Evolutionary conservation across 345 rosid genomes (phyloP).

Genomic region (Draba incana): DNA sequence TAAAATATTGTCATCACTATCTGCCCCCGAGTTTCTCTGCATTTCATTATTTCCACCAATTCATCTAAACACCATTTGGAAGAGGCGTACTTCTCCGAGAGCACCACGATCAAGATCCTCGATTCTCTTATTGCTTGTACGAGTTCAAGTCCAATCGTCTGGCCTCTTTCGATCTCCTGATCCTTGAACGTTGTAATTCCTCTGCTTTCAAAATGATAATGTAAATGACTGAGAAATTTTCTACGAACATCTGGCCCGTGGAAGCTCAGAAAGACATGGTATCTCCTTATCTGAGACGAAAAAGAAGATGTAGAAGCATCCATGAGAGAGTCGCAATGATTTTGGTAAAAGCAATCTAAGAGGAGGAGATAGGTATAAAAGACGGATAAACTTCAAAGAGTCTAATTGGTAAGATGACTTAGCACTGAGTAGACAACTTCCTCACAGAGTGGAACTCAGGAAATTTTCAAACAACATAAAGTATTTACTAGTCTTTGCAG

Average conservation of each 20-base stretch:
- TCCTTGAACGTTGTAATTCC: not conserved
- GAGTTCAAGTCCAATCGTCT: not conserved
- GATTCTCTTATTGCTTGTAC: slow-evolving; percentile 13
- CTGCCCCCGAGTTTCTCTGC: not conserved
- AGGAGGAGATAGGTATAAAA: no score
- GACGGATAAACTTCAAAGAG: no score
- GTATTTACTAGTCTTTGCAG: no score
- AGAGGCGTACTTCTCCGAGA: slow-evolving; percentile 13
- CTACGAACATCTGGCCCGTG: slow-evolving; percentile 1
- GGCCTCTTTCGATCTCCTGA: slow-evolving; percentile 10
- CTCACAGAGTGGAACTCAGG: no score
- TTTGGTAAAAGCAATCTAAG: no score
- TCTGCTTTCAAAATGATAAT: not conserved
- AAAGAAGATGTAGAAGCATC: not conserved
- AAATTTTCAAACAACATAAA: no score
- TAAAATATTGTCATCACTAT: not conserved
- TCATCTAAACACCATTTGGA: slow-evolving; percentile 20
- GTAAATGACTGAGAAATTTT: not conserved
- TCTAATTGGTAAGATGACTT: no score
- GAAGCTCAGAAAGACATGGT: not conserved
- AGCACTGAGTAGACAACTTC: no score
- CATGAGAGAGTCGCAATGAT: not conserved
- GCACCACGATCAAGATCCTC: not conserved
- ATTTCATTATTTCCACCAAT: not conserved
- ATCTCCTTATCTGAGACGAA: not conserved